These are phyloP conservation scores for Ustilago hordei DNA, from an alignment of 1,284 basidiomycete species.

Conservation along the genomic window DNA sequence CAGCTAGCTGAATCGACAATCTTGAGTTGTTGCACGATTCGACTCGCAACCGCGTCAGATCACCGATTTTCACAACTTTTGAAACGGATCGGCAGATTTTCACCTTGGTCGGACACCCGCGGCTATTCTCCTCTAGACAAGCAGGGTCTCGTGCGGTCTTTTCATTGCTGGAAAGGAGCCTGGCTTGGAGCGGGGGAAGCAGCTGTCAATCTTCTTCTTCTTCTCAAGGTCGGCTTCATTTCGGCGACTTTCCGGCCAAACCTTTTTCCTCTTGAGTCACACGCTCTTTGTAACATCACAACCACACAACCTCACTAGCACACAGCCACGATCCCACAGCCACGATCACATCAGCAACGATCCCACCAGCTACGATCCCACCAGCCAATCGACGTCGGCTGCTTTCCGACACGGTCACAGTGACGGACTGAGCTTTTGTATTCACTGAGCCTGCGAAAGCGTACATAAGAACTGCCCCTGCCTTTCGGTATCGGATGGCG, in stretches of 20 bases:
- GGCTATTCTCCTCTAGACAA: too few species aligned
- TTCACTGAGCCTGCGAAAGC: not conserved
- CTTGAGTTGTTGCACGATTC: not conserved
- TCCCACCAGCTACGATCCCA: not conserved
- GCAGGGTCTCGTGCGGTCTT: too few species aligned
- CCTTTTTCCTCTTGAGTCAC: conserved; percentile 7
- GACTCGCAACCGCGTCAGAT: too few species aligned
- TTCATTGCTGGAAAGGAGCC: not conserved
- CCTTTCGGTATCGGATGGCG: conserved; percentile 8
- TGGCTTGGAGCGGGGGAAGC: too few species aligned
- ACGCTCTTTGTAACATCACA: conserved; percentile 1
- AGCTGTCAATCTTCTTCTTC: not conserved
- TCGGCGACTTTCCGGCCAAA: conserved; percentile 26
- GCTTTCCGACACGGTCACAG: not conserved
- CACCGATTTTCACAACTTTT: too few species aligned
- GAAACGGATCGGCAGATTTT: too few species aligned
- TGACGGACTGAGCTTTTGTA: not conserved
- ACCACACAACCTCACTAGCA: not conserved
- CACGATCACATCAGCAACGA: not conserved
- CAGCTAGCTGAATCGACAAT: not conserved
- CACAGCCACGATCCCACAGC: not conserved
- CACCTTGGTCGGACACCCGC: too few species aligned
- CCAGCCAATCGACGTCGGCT: not conserved
- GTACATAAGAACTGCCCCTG: not conserved
- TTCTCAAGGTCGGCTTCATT: conserved; percentile 22